These are phyloP conservation scores for Ophiostoma sp. DNA, from an alignment of 2,329 filamentous ascomycete genomes.

Conservation along the genomic window DNA sequence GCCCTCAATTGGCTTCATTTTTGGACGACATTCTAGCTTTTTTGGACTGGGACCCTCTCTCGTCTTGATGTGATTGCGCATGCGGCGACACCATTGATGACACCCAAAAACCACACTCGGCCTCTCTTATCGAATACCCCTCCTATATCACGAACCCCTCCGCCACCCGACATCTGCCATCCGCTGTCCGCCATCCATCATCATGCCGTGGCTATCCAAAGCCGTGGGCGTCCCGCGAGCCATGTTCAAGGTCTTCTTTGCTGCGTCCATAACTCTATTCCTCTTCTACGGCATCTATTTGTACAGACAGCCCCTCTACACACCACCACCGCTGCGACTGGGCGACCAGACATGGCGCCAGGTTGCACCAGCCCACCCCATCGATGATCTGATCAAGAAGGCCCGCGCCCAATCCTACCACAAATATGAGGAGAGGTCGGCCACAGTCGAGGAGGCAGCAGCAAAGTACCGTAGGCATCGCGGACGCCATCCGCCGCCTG, in stretches of 20 bases:
- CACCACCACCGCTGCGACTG: constrained; percentile 2
- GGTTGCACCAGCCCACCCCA: constrained; percentile 8
- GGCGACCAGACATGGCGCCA: constrained; percentile 10
- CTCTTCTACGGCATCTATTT: neutral
- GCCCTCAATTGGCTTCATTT: neutral
- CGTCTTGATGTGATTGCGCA: neutral
- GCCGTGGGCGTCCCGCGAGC: neutral
- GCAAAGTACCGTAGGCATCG: constrained; percentile 42
- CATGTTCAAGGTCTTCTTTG: constrained; percentile 12
- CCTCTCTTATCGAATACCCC: neutral
- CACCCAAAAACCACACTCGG: neutral
- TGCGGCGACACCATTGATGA: neutral
- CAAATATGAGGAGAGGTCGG: neutral
- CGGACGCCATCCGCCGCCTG: constrained; percentile 47
- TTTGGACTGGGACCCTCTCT: neutral
- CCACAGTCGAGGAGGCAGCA: constrained; percentile 37
- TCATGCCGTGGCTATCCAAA: constrained; percentile 11
- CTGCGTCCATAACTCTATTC: neutral
- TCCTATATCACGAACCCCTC: neutral
- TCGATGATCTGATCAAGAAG: constrained; percentile 8
- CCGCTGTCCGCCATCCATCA: neutral
- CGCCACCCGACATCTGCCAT: neutral
- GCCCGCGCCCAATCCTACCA: neutral
- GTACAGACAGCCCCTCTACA: constrained; percentile 1
- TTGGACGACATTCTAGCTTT: neutral